Evolutionary conservation across 306 rosid species (phyloP), one percentile per base, ranked within the genome.

Genomic region (Corylus heterophylla): DNA sequence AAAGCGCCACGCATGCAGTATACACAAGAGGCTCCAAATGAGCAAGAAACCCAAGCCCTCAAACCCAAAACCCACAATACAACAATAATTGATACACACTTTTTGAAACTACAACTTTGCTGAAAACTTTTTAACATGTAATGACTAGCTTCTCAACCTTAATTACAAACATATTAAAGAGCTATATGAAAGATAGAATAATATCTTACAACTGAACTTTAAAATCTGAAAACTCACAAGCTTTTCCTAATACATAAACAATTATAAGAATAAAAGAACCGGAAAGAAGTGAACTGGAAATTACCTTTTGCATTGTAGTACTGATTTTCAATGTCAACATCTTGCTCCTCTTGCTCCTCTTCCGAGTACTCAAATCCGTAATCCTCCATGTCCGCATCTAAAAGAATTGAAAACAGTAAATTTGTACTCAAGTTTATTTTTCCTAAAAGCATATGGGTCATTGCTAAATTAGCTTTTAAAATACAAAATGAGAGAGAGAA

Each of bases 301-400:
- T 81, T 81, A 89, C 89, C 98, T 85, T 95, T 95, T 37, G 98
- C 93, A 76, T 95, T 92, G 89, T 95, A 95, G 81, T 95, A 95
- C 80, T 95, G 98, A 82, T 95, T 95, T 88, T 95, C 98, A 82
- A 95, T 95, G 80, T 95, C 98, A 80, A 95, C 98, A 76, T 95
- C 98, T 72, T 92, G 98, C 89, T 95, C 98, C 86, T 94, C 98
- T 67, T 89, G 98, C 79, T 94, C 98, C 85, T 94, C 98, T 20
- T 94, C 98, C n/a, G 98, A 94, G 89, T 94, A 94, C 77, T 94
- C 97, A 83, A 94, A 94, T 75, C 97, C 98, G 74, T 95, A 95
- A 79, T 95, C 98, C 81, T 95, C 98, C 98, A 95, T 95, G 86
- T 95, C 98, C 48, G 98, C 98, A 84, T 95, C 98, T 95, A 79